Percentiles rank a stretch among this genome's conserved stretches.
phyloP scores from a whole-genome alignment of 179 eudicot genomes.

The Sideroxylon spinosum region DNA sequence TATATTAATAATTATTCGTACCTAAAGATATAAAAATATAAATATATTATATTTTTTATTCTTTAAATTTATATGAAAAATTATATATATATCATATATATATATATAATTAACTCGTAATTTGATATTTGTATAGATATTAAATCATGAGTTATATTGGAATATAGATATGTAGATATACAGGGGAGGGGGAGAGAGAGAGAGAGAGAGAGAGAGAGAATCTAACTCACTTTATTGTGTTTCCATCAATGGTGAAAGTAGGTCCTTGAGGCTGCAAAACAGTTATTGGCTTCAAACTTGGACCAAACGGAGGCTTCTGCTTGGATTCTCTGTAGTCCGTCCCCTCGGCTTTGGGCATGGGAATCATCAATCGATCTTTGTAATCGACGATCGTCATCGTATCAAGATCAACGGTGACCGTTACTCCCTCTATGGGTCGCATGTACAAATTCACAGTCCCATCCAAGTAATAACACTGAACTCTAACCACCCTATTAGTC shows the following conservation, averaged over 20 bases:
- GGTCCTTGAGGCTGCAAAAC: conserved; percentile 25
- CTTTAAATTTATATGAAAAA: too few relatives aligned
- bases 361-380: conserved; percentile 28
- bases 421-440: conserved; percentile 51
- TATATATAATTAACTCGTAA: too few relatives aligned
- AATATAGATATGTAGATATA: too few relatives aligned
- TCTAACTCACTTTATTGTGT: conserved; percentile 24
- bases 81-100: too few relatives aligned
- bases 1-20: too few relatives aligned
- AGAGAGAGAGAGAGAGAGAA: neutral
- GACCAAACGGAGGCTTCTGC: conserved; percentile 10
- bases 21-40: too few relatives aligned
- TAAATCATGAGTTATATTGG: neutral
- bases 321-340: conserved; percentile 32
- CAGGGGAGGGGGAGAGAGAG: too few relatives aligned
- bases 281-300: neutral
- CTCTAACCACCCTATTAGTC: conserved; percentile 30
- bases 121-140: too few relatives aligned
- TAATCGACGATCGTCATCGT: conserved; percentile 27
- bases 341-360: conserved; percentile 40
- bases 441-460: conserved; percentile 43
- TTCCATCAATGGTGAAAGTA: conserved; percentile 27
- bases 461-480: conserved; percentile 32
- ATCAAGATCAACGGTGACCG: conserved; percentile 36
- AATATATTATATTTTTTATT: too few relatives aligned